A percentile compares a stretch with the other conserved stretches of the same genome.
These are phyloP conservation scores for Monocercomonoides exilis DNA, from an alignment of 78 protist genomes.

Conservation along the genomic window DNA sequence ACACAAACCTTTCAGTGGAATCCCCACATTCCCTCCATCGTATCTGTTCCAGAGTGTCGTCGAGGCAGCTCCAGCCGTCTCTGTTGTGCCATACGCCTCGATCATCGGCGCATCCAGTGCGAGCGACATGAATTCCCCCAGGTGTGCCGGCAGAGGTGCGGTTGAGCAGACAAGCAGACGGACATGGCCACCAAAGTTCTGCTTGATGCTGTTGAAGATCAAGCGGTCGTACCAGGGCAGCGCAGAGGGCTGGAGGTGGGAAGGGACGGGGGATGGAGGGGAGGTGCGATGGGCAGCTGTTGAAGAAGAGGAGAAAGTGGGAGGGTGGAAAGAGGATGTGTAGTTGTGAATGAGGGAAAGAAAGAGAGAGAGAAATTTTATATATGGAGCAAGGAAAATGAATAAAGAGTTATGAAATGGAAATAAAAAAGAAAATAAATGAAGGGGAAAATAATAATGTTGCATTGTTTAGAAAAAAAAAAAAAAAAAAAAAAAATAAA, in stretches of 20 bases:
- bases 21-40: neutral
- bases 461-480: too few relatives aligned
- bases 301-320: neutral
- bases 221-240: constrained; percentile 8
- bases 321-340: too few relatives aligned
- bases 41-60: neutral
- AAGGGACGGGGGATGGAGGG: too few relatives aligned
- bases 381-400: too few relatives aligned
- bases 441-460: too few relatives aligned
- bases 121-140: constrained; percentile 9
- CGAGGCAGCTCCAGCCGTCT: neutral
- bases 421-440: too few relatives aligned
- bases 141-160: neutral
- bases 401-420: too few relatives aligned
- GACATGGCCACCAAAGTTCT: constrained; percentile 8
- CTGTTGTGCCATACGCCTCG: constrained; percentile 20
- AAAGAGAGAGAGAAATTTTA: too few relatives aligned
- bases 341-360: too few relatives aligned
- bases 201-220: constrained; percentile 22
- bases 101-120: neutral
- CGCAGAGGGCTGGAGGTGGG: too few relatives aligned
- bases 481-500: too few relatives aligned
- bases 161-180: neutral
- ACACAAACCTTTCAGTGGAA: too few relatives aligned
- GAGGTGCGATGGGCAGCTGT: neutral